These are phyloP conservation scores for Trichoderma asperelloides DNA, from an alignment of 495 filamentous ascomycete species.

Conservation along the genomic window DNA sequence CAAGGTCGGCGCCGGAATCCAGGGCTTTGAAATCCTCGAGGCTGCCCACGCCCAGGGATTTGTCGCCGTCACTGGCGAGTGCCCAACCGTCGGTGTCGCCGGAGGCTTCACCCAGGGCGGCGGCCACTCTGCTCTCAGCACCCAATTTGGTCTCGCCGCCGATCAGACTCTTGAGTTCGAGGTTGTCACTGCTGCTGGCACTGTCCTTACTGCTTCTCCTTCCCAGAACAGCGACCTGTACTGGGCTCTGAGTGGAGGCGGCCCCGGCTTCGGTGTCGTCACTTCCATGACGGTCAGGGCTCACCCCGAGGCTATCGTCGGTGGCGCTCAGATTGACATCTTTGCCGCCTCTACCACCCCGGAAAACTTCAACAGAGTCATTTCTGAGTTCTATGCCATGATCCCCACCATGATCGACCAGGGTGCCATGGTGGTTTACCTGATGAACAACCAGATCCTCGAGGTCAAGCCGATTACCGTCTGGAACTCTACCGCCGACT, in stretches of 20 bases:
- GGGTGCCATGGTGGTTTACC: conserved; percentile 8
- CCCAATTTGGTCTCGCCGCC: conserved; percentile 46
- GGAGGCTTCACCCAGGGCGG: conserved; percentile 50
- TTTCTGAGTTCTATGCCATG: conserved; percentile 25
- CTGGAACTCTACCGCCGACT: conserved; percentile 2
- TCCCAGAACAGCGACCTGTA: conserved; percentile 45
- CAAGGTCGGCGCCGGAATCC: conserved; percentile 45
- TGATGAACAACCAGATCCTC: neutral
- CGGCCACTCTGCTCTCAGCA: conserved; percentile 45
- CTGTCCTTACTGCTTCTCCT: conserved; percentile 32
- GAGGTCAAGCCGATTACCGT: neutral
- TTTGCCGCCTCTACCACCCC: conserved; percentile 19
- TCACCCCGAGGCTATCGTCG: conserved; percentile 18
- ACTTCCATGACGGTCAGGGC: conserved; percentile 35
- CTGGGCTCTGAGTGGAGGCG: conserved; percentile 53
- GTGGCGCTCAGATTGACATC: conserved; percentile 14
- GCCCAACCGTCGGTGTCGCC: conserved; percentile 39
- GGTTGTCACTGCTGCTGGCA: conserved; percentile 42
- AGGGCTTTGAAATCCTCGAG: conserved; percentile 37
- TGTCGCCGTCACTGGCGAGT: conserved; percentile 36
- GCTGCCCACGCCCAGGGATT: conserved; percentile 31
- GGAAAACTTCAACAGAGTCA: conserved; percentile 27
- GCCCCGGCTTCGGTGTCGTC: conserved; percentile 46
- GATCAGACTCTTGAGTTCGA: conserved; percentile 52
- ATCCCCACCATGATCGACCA: conserved; percentile 15